These are phyloP conservation scores for Angophora floribunda DNA, from an alignment of 345 rosid species.

Conservation along the genomic window DNA sequence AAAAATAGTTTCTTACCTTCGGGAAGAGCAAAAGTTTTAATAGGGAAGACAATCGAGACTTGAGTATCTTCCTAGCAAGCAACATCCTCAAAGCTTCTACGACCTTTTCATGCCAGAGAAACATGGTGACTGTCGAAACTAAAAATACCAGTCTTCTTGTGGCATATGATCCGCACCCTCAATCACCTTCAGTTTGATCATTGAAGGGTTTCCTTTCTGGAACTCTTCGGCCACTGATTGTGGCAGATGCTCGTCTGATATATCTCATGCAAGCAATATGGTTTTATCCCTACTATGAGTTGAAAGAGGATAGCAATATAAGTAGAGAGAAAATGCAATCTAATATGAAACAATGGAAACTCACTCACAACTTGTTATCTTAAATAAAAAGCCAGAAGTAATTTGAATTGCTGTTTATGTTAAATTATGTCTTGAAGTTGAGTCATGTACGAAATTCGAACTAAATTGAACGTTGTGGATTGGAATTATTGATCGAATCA, in stretches of 20 bases:
- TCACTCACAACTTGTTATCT: too few species aligned
- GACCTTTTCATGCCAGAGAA: too few species aligned
- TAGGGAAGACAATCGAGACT: too few species aligned
- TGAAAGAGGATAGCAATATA: not conserved
- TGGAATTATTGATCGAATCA: not conserved
- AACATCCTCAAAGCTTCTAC: too few species aligned
- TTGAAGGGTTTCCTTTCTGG: slow-evolving; percentile 48
- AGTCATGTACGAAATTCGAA: slow-evolving; percentile 65
- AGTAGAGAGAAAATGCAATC: not conserved
- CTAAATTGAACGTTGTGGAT: not conserved
- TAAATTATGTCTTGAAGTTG: slow-evolving; percentile 30
- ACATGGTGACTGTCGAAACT: too few species aligned
- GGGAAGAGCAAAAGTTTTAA: too few species aligned
- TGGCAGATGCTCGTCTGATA: slow-evolving; percentile 69
- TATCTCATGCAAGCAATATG: slow-evolving; percentile 63
- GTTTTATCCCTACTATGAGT: slow-evolving; percentile 77
- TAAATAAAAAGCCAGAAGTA: slow-evolving; percentile 48
- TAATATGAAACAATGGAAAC: not conserved
- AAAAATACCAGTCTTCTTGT: slow-evolving; percentile 5
- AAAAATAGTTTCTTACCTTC: not conserved
- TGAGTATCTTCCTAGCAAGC: too few species aligned
- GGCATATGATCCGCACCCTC: slow-evolving; percentile 98
- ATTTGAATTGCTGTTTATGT: slow-evolving; percentile 42
- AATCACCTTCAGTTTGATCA: slow-evolving; percentile 49
- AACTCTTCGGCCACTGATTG: slow-evolving; percentile 81